Percentiles rank a stretch among this genome's conserved stretches.
These are phyloP conservation scores for Polytrichum commune DNA, from an alignment of 225 moss, liverwort and hornwort species.

Conservation along the genomic window DNA sequence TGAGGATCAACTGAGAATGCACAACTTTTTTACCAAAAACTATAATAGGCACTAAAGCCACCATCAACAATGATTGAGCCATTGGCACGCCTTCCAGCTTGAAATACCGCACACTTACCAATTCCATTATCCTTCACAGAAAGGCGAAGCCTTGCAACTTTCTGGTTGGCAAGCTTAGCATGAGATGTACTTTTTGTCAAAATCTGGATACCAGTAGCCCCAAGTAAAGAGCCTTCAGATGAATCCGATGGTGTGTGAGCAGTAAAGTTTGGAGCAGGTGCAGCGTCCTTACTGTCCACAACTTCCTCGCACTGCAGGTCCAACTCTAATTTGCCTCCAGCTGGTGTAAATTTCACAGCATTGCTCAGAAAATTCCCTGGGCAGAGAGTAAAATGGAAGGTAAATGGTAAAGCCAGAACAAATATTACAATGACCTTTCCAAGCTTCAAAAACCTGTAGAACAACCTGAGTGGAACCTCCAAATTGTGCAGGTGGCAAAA, in stretches of 20 bases:
- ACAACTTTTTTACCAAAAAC: background rate
- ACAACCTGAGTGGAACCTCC: no score
- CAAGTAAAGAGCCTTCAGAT: constrained; percentile 34
- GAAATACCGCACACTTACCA: constrained; percentile 30
- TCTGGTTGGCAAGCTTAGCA: constrained; percentile 25
- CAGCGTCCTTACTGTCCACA: constrained; percentile 32
- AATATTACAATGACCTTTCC: no score
- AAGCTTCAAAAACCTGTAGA: no score
- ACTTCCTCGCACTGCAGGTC: constrained; percentile 63
- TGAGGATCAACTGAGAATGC: background rate
- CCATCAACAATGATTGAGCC: background rate
- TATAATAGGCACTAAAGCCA: background rate
- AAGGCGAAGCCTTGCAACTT: constrained; percentile 60
- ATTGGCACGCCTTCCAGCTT: background rate
- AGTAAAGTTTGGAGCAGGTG: background rate
- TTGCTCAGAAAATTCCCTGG: constrained; percentile 79
- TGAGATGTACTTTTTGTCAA: constrained; percentile 31
- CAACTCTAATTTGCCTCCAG: constrained; percentile 65
- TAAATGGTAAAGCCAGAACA: background rate
- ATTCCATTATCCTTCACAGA: constrained; percentile 79
- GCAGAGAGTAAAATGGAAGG: background rate
- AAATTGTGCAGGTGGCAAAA: no score
- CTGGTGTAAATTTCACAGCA: constrained; percentile 69
- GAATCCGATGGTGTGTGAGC: constrained; percentile 8
- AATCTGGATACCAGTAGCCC: constrained; percentile 30